Base-by-base conservation (phyloP, 179 eudicot genomes). In the Actinidia chinensis region DNA sequence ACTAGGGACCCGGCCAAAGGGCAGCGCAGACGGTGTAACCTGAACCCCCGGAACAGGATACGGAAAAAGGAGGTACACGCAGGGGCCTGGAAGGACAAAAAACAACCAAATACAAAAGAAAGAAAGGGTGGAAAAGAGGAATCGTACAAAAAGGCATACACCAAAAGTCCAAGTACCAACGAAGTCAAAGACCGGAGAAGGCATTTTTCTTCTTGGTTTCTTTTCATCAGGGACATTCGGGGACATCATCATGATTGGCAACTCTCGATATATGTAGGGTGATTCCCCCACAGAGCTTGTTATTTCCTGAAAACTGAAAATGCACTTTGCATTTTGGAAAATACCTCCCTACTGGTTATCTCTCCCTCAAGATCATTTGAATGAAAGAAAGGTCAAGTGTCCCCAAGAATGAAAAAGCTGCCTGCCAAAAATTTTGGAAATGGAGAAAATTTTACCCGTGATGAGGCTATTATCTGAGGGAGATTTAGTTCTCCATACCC, bases 381-480 rank as follows among this genome's bases (percentile, higher is more conserved):
- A n/a, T n/a, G 74, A 60, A 77, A 15, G 83, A 81, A 11, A 81
- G 60, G 47, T 81, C 65, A 8, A 81, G 20, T 11, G 43, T 50
- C 51, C 44, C 5, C 8, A 66, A 50, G 14, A 44, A 55, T 0
- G 66, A 11, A 84, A 82, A n/a, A n/a, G n/a, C n/a, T 4, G 7
- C 1, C n/a, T 36, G 10, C 25, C 0, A 82, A 58, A 43, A 14
- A 46, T 8, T 60, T 28, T 13, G 79, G 84, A 51, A 82, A n/a
- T n/a, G n/a, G n/a, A n/a, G n/a, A n/a, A n/a, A n/a, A n/a, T 68
- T 59, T 59, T 4, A 4, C 84, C 81, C 0, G 84, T 44, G 1
- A 82, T n/a, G n/a, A n/a, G 68, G 23, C 78, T 82, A 23, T 82
- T 78, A 1, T 22, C 50, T 18, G 84, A 82, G 14, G n/a, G n/a